A percentile compares a stretch with the other conserved stretches of the same genome.
These are phyloP conservation scores for Dictyostelium citrinum DNA, from an alignment of 78 protist species.

Conservation along the genomic window DNA sequence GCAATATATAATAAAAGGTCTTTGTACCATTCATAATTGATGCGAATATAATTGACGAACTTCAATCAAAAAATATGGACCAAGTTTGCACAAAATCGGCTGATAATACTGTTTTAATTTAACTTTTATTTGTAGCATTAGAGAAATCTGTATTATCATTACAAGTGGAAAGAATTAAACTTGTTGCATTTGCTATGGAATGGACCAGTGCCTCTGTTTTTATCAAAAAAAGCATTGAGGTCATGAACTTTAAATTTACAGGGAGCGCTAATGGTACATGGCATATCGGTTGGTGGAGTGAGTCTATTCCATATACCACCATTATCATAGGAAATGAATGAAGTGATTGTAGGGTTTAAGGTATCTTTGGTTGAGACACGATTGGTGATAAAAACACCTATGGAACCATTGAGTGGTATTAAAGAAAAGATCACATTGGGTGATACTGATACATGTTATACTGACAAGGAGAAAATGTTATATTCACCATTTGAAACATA, in stretches of 20 bases:
- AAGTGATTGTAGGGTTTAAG: too few species aligned
- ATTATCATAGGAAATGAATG: constrained; percentile 30
- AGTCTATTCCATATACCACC: constrained; percentile 46
- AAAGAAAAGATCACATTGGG: background rate
- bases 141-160: constrained; percentile 2
- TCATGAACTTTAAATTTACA: constrained; percentile 27
- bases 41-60: constrained; percentile 14
- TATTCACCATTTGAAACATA: constrained; percentile 15
- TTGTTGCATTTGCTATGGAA: background rate
- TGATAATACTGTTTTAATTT: constrained; percentile 25
- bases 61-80: background rate
- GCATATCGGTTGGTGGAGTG: background rate
- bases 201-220: constrained; percentile 43
- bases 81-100: constrained; percentile 51
- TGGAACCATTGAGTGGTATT: constrained; percentile 8
- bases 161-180: constrained; percentile 33
- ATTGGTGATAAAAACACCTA: constrained; percentile 31
- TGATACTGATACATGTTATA: background rate
- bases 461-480: background rate
- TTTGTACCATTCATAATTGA: background rate
- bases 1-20: background rate
- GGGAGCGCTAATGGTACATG: background rate
- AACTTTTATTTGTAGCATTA: background rate
- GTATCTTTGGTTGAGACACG: background rate
- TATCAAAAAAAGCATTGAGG: constrained; percentile 3